Percentiles rank a stretch among this genome's conserved stretches.
Evolutionary conservation across 345 rosid species (phyloP).

Genomic region (Euclidium syriacum): DNA sequence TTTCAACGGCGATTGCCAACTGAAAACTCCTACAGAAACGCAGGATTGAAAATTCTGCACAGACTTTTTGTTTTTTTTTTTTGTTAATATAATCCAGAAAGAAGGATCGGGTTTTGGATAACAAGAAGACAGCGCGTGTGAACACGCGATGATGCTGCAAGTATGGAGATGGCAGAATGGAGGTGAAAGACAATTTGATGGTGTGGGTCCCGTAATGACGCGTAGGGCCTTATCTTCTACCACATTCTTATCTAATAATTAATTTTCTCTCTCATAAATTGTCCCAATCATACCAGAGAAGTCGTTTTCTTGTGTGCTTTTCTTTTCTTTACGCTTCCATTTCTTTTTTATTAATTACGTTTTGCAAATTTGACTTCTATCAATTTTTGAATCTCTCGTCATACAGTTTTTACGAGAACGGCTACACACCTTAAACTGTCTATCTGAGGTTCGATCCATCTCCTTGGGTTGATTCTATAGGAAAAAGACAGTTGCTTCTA

Average conservation of each 20-base stretch:
- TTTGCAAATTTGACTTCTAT: too few species aligned
- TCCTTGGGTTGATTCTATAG: too few species aligned
- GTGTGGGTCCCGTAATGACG: constrained; percentile 18
- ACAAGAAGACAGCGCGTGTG: constrained; percentile 9
- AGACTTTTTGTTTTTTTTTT: not conserved
- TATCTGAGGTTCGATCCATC: too few species aligned
- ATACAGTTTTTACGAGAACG: too few species aligned
- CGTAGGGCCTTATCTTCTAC: constrained; percentile 23
- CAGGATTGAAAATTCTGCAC: not conserved
- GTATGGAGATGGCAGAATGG: not conserved
- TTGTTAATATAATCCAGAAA: not conserved
- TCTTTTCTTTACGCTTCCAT: too few species aligned
- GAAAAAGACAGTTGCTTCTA: too few species aligned
- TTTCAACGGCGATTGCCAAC: not conserved
- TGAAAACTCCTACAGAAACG: not conserved
- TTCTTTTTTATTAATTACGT: too few species aligned
- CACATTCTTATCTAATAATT: constrained; percentile 8
- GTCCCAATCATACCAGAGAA: constrained; percentile 16
- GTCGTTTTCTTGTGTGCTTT: constrained; percentile 20
- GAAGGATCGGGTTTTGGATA: constrained; percentile 13
- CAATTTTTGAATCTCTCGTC: too few species aligned
- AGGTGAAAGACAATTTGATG: not conserved
- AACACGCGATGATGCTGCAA: not conserved
- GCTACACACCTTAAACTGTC: too few species aligned
- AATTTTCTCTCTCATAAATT: not conserved